Conservation (phyloP, 2,329 filamentous ascomycete species). For the Microdochium paspali region DNA sequence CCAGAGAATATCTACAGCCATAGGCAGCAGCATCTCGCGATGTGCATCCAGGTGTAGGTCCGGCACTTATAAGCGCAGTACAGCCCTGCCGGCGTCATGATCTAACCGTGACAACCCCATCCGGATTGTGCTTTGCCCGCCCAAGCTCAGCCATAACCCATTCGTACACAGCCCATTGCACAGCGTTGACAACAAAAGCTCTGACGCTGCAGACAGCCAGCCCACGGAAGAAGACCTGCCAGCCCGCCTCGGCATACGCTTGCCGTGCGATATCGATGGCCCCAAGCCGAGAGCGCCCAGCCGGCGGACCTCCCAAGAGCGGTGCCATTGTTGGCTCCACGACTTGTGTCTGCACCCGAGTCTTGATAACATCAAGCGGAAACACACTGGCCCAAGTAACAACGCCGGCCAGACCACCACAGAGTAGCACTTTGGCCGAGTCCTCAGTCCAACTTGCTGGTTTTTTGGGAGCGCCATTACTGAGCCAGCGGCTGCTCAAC, state of each 20-base stretch:
- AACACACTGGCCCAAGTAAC: slow-evolving; percentile 87
- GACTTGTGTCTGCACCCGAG: slow-evolving; percentile 72
- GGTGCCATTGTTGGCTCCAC: slow-evolving; percentile 15
- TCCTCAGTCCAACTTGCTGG: slow-evolving; percentile 24
- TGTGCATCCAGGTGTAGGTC: no score
- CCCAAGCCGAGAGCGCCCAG: slow-evolving; percentile 25
- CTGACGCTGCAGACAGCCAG: slow-evolving; percentile 73
- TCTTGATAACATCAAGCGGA: slow-evolving; percentile 87
- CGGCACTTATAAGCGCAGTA: no score
- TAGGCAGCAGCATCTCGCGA: no score
- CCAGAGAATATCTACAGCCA: no score
- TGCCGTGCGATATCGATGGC: slow-evolving; percentile 56
- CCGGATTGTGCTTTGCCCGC: slow-evolving; percentile 14
- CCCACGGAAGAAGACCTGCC: slow-evolving; percentile 59
- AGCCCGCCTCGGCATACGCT: slow-evolving; percentile 56
- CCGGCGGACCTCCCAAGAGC: slow-evolving; percentile 19
- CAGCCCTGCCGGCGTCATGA: no score
- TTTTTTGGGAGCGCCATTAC: slow-evolving; percentile 10
- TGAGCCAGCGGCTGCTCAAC: slow-evolving; percentile 53
- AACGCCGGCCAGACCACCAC: slow-evolving; percentile 79
- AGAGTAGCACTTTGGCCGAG: slow-evolving; percentile 61
- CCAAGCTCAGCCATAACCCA: slow-evolving; percentile 63
- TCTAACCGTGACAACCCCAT: neutral
- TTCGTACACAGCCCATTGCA: slow-evolving; percentile 89
- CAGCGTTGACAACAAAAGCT: slow-evolving; percentile 88